Evolutionary conservation across 148 eudicot species (phyloP), one percentile per base, ranked within the genome.

Genomic region (Dianthus caryophyllus): DNA sequence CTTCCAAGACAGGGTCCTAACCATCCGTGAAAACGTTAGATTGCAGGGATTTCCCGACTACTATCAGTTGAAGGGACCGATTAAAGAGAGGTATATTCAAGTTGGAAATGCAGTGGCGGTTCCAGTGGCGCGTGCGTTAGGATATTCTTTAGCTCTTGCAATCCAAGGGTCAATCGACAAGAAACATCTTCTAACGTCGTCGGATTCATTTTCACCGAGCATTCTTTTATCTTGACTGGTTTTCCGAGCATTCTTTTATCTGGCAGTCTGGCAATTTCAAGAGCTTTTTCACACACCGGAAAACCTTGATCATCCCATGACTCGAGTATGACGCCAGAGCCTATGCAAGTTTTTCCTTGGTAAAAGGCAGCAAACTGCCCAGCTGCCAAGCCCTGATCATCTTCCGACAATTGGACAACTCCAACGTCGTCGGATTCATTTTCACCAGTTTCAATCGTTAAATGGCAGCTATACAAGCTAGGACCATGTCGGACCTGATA

Each of bases 281-380:
- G 89, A 66, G 97, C 99, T 82, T 66, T 85, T 17, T 66, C 73
- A 73, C 99, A 90, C 46, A 95, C 85, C 13, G 96, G 93, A 68
- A 86, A 95, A 29, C 89, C 93, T 65, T 79, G 76, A 60, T 88
- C 89, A 55, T 90, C 96, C 89, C 93, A 86, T 17, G 93, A 85
- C 71, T 90, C 93, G 47, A 95, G 78, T 49, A 95, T 90, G 62
- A 95, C 80, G 24, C 99, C 99, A 41, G 99, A 90, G 61, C 99
- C 99, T 24, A 90, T 79, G 79, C 96, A 95, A 6, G 70, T 49
- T 17, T 59, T 75, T 63, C 68, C 88, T 57, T 82, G 75, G 76
- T 95, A 95, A 80, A 95, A 95, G 38, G 97, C 99, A 17, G 93
- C 86, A 77, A 85, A 95, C 71, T 95, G 99, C 30, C 99, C 99